Evolutionary conservation across 257 asterid genomes (phyloP), one percentile per base, ranked within the genome.

Genomic region (Nemophila menziesii): DNA sequence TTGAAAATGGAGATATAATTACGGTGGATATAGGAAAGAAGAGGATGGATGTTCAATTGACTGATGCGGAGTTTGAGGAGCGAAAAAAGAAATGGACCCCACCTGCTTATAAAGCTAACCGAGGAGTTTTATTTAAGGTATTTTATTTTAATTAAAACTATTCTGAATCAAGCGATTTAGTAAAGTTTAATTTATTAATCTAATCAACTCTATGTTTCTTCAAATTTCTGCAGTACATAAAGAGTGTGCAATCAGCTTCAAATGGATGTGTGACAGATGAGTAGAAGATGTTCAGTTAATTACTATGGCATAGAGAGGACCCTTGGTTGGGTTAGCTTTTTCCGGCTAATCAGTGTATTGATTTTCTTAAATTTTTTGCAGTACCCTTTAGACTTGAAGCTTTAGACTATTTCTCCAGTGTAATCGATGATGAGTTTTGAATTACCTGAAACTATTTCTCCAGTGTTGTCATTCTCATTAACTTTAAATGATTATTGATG

Each of bases 201-300:
- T 29, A 29, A n/a, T n/a, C n/a, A n/a, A n/a, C n/a, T n/a, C 36
- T 8, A 2, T 41, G 11, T 3, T 41, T 19, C 26, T 41, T 0
- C 3, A 9, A 41, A 17, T 20, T 20, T 20, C 82, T n/a, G n/a
- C n/a, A 89, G 98, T 89, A 89, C 60, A 89, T 89, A 24, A 80
- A 71, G 72, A 75, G 63, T 16, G 98, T 89, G 47, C 92, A 70
- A 29, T 68, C 98, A 18, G 98, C 98, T 19, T 89, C 98, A 13
- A 72, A 57, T 13, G 98, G 98, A 60, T 89, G 98, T 12, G 94
- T 89, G 46, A 89, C 98, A 0, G 98, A 89, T 44, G 98, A 89
- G 61, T 78, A 73, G 67, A 52, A 14, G 55, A 12, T 9, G 20
- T 20, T 13, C 20, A 2, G 15, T 29, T 9, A 11, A 14, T 23